These are phyloP conservation scores for Phoenix roebelenii DNA, from an alignment of 176 grass and related monocot species.

Conservation along the genomic window DNA sequence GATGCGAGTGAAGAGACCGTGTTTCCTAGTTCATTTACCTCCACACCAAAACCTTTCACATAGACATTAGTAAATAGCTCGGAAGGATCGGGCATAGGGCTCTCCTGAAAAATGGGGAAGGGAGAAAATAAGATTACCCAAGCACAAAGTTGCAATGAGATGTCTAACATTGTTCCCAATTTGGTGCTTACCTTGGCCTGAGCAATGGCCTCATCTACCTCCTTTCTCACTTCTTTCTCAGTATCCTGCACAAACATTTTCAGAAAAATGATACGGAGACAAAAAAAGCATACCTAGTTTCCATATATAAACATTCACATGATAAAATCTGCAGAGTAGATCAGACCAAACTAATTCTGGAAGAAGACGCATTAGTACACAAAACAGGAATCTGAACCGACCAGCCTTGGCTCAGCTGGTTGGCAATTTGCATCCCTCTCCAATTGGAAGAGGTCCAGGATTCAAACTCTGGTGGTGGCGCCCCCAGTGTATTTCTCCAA, in stretches of 20 bases:
- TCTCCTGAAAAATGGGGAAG: constrained; percentile 37
- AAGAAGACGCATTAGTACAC: too few species aligned
- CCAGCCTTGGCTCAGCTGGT: too few species aligned
- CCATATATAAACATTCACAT: too few species aligned
- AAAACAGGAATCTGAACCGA: too few species aligned
- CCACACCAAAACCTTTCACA: constrained; percentile 63
- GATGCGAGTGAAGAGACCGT: too few species aligned
- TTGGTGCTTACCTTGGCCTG: constrained; percentile 55
- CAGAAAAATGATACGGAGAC: neutral
- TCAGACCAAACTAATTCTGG: too few species aligned
- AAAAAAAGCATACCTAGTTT: neutral
- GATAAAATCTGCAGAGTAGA: too few species aligned
- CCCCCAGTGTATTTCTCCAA: too few species aligned
- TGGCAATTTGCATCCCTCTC: too few species aligned
- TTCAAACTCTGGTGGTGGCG: too few species aligned
- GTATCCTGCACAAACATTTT: constrained; percentile 34
- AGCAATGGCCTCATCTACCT: constrained; percentile 71
- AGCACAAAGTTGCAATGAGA: neutral
- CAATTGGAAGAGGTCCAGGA: too few species aligned
- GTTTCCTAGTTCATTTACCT: constrained; percentile 33
- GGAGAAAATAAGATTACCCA: constrained; percentile 12
- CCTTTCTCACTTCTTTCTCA: constrained; percentile 72
- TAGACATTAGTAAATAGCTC: constrained; percentile 83
- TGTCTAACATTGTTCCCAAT: neutral
- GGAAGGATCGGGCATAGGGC: constrained; percentile 61